Percentiles rank a stretch among this genome's conserved stretches.
Conservation (phyloP, 495 filamentous ascomycete genomes). For the Arthonia radiata region DNA sequence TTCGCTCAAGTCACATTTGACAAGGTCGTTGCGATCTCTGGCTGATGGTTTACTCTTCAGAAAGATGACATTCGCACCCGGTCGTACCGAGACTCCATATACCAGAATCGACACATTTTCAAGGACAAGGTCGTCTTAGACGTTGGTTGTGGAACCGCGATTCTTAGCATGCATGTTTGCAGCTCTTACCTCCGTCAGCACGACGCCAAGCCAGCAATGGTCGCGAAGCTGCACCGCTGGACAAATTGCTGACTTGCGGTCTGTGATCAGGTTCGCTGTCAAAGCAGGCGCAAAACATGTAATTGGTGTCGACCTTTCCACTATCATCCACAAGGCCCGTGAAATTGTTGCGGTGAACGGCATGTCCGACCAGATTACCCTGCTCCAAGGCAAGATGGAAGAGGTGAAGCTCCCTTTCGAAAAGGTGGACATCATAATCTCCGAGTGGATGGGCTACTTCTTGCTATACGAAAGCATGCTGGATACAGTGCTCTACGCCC, state of each 20-base stretch:
- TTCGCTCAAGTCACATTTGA: neutral
- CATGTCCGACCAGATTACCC: constrained; percentile 61
- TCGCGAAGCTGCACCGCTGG: too few relatives aligned
- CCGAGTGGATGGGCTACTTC: constrained; percentile 99
- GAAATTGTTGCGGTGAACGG: constrained; percentile 78
- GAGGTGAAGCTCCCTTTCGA: constrained; percentile 70
- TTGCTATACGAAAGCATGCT: constrained; percentile 97
- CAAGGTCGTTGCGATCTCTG: neutral
- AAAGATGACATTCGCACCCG: constrained; percentile 95
- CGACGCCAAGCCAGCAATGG: too few relatives aligned
- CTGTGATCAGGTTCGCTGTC: too few relatives aligned
- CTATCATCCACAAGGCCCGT: constrained; percentile 82
- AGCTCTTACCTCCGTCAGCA: too few relatives aligned
- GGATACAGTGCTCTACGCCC: constrained; percentile 80
- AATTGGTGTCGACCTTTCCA: constrained; percentile 90
- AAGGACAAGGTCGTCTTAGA: constrained; percentile 94
- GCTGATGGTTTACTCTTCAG: constrained; percentile 20
- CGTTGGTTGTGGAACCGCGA: constrained; percentile 86
- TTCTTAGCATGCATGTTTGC: constrained; percentile 78
- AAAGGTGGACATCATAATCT: constrained; percentile 95
- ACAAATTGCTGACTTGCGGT: too few relatives aligned
- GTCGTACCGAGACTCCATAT: constrained; percentile 90
- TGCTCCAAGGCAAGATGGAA: constrained; percentile 89
- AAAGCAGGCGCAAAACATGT: constrained; percentile 84
- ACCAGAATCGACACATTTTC: constrained; percentile 88